Evolutionary conservation across 805 yeast species (phyloP).

Genomic region (Teunomyces panamensis): DNA sequence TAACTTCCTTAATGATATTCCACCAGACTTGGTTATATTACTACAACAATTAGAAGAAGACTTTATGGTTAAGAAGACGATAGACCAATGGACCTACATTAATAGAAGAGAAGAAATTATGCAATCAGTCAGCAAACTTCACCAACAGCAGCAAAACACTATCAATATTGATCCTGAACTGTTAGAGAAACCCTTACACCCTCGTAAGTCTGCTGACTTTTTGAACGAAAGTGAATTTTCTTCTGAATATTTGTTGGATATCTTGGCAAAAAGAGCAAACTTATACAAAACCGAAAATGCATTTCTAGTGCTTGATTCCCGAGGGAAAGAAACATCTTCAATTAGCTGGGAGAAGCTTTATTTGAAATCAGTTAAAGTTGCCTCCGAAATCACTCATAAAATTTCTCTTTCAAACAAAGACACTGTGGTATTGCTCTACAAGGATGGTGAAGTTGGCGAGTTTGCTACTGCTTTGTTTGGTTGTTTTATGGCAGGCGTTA

Average conservation of each 20-base stretch:
- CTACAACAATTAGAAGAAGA: slow-evolving; percentile 42
- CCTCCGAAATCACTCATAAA: slow-evolving; percentile 74
- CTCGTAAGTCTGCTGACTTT: slow-evolving; percentile 42
- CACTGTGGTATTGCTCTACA: slow-evolving; percentile 79
- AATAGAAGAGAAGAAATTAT: slow-evolving; percentile 44
- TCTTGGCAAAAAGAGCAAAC: slow-evolving; percentile 70
- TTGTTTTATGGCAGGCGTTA: slow-evolving; percentile 88
- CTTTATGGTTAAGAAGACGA: slow-evolving; percentile 36
- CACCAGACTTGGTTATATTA: slow-evolving; percentile 44
- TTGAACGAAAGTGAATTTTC: slow-evolving; percentile 18
- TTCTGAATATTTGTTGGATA: slow-evolving; percentile 62
- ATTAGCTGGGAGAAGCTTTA: slow-evolving; percentile 91
- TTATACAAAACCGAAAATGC: slow-evolving; percentile 65
- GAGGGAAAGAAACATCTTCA: slow-evolving; percentile 73
- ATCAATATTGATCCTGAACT: slow-evolving; percentile 25
- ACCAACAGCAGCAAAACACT: slow-evolving; percentile 28
- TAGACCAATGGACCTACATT: slow-evolving; percentile 48
- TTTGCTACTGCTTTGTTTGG: slow-evolving; percentile 85
- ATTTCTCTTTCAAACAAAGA: slow-evolving; percentile 75
- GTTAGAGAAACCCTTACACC: slow-evolving; percentile 62
- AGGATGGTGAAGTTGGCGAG: slow-evolving; percentile 79
- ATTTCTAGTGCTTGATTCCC: slow-evolving; percentile 64
- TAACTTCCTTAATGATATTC: slow-evolving; percentile 31
- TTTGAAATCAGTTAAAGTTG: slow-evolving; percentile 79
- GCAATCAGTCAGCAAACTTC: slow-evolving; percentile 33